Evolutionary conservation across 1,284 basidiomycete genomes (phyloP).

Genomic region (Pseudomicrostroma phylloplanum): DNA sequence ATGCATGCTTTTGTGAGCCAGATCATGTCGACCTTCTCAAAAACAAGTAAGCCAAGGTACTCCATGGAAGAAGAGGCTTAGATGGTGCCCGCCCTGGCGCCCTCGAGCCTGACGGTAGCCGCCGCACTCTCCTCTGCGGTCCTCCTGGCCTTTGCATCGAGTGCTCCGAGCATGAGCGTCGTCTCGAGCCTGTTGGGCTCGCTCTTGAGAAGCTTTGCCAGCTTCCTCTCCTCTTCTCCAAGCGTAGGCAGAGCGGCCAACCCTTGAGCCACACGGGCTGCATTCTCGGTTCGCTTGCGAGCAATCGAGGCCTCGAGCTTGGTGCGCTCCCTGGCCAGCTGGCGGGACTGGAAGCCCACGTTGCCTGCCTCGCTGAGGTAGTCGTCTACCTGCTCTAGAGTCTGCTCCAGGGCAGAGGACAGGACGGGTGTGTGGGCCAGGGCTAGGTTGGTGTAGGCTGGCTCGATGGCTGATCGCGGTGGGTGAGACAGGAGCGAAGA

Average conservation of each 20-base stretch:
- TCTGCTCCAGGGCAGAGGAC: slow-evolving; percentile 45
- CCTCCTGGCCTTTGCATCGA: slow-evolving; percentile 50
- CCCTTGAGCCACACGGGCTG: slow-evolving; percentile 71
- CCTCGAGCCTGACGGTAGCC: slow-evolving; percentile 52
- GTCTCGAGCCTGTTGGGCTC: slow-evolving; percentile 88
- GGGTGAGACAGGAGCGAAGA: slow-evolving; percentile 32
- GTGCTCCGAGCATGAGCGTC: slow-evolving; percentile 56
- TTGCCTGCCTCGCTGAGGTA: slow-evolving; percentile 58
- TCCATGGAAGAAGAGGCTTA: no score
- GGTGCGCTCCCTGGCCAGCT: slow-evolving; percentile 80
- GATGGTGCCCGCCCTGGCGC: slow-evolving; percentile 38
- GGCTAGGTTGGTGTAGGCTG: slow-evolving; percentile 42
- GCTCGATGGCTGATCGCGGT: slow-evolving; percentile 34
- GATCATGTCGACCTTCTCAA: no score
- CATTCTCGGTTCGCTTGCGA: slow-evolving; percentile 73
- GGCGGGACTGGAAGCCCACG: slow-evolving; percentile 81
- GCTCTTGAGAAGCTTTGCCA: slow-evolving; percentile 70
- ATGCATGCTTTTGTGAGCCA: no score
- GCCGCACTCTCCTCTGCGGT: slow-evolving; percentile 54
- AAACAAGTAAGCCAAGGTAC: no score
- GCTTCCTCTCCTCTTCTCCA: slow-evolving; percentile 36
- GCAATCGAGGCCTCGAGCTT: slow-evolving; percentile 65
- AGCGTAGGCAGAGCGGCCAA: slow-evolving; percentile 62
- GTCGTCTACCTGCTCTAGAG: slow-evolving; percentile 46
- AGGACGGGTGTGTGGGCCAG: slow-evolving; percentile 48